phyloP scores from a whole-genome alignment of 371 early-diverging fungal genomes.

The Choanephora cucurbitarum region DNA sequence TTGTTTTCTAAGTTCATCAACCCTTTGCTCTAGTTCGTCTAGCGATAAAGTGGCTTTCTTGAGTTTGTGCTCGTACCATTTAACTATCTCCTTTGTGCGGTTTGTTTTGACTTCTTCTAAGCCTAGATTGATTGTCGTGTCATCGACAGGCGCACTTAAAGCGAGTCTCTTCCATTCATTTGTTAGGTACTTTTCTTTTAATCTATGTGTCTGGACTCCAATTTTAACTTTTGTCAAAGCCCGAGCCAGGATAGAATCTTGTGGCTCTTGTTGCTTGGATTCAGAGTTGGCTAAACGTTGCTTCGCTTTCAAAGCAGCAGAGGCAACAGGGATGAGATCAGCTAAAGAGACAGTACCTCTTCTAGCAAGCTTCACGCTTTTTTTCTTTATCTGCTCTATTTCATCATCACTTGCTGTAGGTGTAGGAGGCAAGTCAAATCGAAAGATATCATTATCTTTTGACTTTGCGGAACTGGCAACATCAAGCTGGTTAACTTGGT shows the following conservation, averaged over 20 bases:
- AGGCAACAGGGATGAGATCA: slow-evolving; percentile 46
- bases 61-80: slow-evolving; percentile 50
- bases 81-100: slow-evolving; percentile 48
- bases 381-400: slow-evolving; percentile 11
- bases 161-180: slow-evolving; percentile 55
- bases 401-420: slow-evolving; percentile 26
- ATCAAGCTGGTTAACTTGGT: neutral
- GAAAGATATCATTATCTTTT: neutral
- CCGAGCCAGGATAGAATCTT: slow-evolving; percentile 35
- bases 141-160: slow-evolving; percentile 39
- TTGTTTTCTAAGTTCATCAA: slow-evolving; percentile 37
- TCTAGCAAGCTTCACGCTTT: slow-evolving; percentile 10
- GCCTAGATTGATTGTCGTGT: slow-evolving; percentile 28
- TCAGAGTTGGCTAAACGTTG: neutral
- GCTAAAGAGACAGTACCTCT: slow-evolving; percentile 32
- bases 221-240: slow-evolving; percentile 42
- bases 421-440: slow-evolving; percentile 21
- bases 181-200: slow-evolving; percentile 44
- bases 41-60: slow-evolving; percentile 30
- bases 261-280: neutral
- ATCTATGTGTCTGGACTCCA: slow-evolving; percentile 40
- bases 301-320: slow-evolving; percentile 34
- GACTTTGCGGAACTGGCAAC: neutral
- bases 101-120: slow-evolving; percentile 8
- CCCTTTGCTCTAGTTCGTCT: slow-evolving; percentile 39